Evolutionary conservation across 345 rosid species (phyloP), one percentile per base, ranked within the genome.

Genomic region (Mangifera indica): DNA sequence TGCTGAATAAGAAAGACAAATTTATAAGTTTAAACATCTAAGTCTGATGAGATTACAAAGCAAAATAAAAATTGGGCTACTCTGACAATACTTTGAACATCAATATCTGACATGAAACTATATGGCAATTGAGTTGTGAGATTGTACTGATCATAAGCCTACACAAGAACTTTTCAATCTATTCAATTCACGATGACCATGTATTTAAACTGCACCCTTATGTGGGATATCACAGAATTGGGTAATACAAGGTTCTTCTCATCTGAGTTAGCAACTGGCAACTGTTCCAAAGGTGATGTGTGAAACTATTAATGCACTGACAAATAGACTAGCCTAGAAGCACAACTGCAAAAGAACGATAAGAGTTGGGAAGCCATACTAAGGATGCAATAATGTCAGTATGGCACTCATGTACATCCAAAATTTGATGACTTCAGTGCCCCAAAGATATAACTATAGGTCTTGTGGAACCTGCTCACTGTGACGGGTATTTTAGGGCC

Each of bases 1-100:
- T 77, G 93, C 97, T 95, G 90, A 71, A 71, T 75, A 73, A 65
- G 71, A 52, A 24, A 12, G 24, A 70, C 59, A 69, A 24, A 10
- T 18, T 63, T 1, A 24, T 2, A 6, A 24, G 13, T 40, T 32
- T 25, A 21, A 46, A 66, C 8, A 17, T 0, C 11, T 17, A 45
- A 18, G 18, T 15, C 7, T 0, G 2, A 2, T 13, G 10, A 69
- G 3, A 56, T 29, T 58, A 26, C 5, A 67, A 46, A 45, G 62
- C 21, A 52, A 15, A 51, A 48, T 74, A 34, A 63, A 61, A 22
- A 20, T n/a, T 52, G 9, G 53, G 37, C 7, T 18, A 59, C 61
- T 21, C 15, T 53, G 32, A 26, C n/a, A 10, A 59, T 70, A 20
- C 13, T 7, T 32, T 46, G 48, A 46, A 10, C 26, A 13, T 45